These are phyloP conservation scores for Pythium coloratum DNA, from an alignment of 352 stramenopile species.

Conservation along the genomic window DNA sequence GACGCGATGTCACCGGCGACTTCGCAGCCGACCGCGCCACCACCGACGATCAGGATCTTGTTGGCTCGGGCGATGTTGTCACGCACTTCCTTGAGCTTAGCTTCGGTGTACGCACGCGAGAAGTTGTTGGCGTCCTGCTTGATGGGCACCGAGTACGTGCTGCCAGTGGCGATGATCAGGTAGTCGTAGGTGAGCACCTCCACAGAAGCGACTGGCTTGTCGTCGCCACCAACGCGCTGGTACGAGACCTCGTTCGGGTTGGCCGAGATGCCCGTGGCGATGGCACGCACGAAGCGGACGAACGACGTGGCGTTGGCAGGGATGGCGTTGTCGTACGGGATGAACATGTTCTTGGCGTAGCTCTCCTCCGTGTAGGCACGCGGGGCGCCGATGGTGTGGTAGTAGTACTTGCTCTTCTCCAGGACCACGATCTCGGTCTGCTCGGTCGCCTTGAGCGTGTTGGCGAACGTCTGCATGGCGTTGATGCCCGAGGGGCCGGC, in stretches of 20 bases:
- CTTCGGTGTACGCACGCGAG: slow-evolving; percentile 22
- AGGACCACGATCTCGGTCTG: slow-evolving; percentile 47
- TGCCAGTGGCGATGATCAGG: slow-evolving; percentile 58
- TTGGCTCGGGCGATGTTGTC: slow-evolving; percentile 34
- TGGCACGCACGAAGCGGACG: slow-evolving; percentile 9
- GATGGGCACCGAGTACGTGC: slow-evolving; percentile 58
- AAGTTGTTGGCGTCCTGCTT: slow-evolving; percentile 31
- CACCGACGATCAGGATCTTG: slow-evolving; percentile 47
- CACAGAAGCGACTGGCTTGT: slow-evolving; percentile 33
- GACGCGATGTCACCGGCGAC: slow-evolving; percentile 55
- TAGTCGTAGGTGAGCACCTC: slow-evolving; percentile 50
- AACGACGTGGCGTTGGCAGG: slow-evolving; percentile 12
- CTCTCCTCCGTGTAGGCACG: slow-evolving; percentile 46
- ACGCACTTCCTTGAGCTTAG: slow-evolving; percentile 29
- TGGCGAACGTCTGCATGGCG: slow-evolving; percentile 36
- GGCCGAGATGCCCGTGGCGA: slow-evolving; percentile 16
- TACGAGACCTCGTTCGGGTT: slow-evolving; percentile 43
- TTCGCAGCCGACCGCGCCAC: slow-evolving; percentile 52
- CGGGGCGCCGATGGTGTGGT: slow-evolving; percentile 41
- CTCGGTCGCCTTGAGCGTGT: slow-evolving; percentile 34
- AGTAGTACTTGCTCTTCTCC: slow-evolving; percentile 52
- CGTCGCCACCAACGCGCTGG: slow-evolving; percentile 32
- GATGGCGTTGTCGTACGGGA: slow-evolving; percentile 56
- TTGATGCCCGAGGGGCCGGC: slow-evolving; percentile 46
- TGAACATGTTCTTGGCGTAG: slow-evolving; percentile 55